Evolutionary conservation across 2,329 filamentous ascomycete genomes (phyloP).

Genomic region (Aspergillus sp.): DNA sequence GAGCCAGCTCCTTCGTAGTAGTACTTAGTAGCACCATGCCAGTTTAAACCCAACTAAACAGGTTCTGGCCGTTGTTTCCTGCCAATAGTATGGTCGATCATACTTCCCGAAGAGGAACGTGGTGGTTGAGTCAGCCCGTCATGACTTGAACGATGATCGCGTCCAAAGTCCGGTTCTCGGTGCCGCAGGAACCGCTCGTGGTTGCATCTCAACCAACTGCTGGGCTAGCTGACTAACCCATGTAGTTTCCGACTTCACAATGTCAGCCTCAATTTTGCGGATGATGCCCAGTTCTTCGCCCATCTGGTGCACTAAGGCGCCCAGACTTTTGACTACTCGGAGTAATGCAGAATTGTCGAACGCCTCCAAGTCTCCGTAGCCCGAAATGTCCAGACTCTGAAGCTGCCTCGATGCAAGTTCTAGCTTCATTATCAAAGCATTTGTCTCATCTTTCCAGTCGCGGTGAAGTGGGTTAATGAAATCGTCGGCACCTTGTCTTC

Average conservation of each 20-base stretch:
- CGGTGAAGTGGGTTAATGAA: conserved; percentile 38
- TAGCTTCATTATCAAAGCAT: conserved; percentile 30
- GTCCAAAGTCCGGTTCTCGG: conserved; percentile 30
- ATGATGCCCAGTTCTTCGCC: conserved; percentile 38
- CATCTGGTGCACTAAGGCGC: conserved; percentile 35
- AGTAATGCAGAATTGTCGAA: conserved; percentile 32
- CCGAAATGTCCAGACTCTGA: conserved; percentile 37
- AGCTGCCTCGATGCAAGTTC: conserved; percentile 37
- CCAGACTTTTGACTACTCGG: conserved; percentile 28
- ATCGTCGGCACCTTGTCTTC: conserved; percentile 12
- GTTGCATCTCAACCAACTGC: conserved; percentile 17
- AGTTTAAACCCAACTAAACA: not conserved
- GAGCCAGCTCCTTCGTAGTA: not conserved
- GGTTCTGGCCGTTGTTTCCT: not conserved
- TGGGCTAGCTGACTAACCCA: conserved; percentile 33
- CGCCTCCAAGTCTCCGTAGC: conserved; percentile 24
- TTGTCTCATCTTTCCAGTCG: conserved; percentile 36
- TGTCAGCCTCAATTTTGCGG: conserved; percentile 34
- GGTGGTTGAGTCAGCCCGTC: not conserved
- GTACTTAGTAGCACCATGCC: not conserved
- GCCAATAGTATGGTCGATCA: not conserved
- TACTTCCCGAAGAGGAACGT: not conserved
- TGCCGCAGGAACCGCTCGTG: not conserved
- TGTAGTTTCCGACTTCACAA: conserved; percentile 34
- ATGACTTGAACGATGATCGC: conserved; percentile 14